These are phyloP conservation scores for Apophysomyces sp. DNA, from an alignment of 371 early-diverging fungal genomes.

Conservation along the genomic window DNA sequence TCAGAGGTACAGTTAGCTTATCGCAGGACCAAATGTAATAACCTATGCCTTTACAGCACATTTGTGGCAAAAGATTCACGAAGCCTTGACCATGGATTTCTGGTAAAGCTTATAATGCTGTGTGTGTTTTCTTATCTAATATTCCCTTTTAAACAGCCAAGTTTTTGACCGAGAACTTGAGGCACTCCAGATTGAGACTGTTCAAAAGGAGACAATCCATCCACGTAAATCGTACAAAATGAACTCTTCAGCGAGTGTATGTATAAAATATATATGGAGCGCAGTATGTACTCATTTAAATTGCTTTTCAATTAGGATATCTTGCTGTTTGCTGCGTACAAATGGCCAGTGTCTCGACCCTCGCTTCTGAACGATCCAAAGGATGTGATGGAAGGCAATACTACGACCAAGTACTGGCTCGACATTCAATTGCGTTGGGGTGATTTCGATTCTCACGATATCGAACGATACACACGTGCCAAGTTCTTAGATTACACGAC, in stretches of 20 bases:
- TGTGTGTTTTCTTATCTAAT: neutral
- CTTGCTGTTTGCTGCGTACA: slow-evolving; percentile 94
- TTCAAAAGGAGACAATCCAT: slow-evolving; percentile 98
- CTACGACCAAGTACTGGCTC: slow-evolving; percentile 97
- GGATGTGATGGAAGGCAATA: slow-evolving; percentile 94
- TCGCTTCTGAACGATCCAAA: slow-evolving; percentile 87
- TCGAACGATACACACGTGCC: slow-evolving; percentile 97
- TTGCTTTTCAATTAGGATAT: slow-evolving; percentile 77
- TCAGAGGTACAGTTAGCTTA: slow-evolving; percentile 61
- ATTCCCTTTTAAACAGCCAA: slow-evolving; percentile 67
- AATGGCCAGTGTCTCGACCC: slow-evolving; percentile 96
- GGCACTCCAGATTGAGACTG: slow-evolving; percentile 97
- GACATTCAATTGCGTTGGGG: slow-evolving; percentile 99
- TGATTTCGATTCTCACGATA: slow-evolving; percentile 98
- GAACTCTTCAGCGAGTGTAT: slow-evolving; percentile 67
- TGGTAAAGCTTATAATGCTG: slow-evolving; percentile 10
- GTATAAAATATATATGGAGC: neutral
- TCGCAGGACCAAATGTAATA: neutral
- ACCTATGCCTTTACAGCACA: slow-evolving; percentile 59
- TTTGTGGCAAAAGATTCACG: slow-evolving; percentile 99
- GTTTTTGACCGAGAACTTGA: slow-evolving; percentile 98
- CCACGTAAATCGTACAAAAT: slow-evolving; percentile 99
- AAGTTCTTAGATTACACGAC: slow-evolving; percentile 98
- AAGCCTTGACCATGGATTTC: slow-evolving; percentile 89
- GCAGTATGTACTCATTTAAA: neutral